phyloP scores from a whole-genome alignment of 305 asterid species.

The Solanum chacoense region DNA sequence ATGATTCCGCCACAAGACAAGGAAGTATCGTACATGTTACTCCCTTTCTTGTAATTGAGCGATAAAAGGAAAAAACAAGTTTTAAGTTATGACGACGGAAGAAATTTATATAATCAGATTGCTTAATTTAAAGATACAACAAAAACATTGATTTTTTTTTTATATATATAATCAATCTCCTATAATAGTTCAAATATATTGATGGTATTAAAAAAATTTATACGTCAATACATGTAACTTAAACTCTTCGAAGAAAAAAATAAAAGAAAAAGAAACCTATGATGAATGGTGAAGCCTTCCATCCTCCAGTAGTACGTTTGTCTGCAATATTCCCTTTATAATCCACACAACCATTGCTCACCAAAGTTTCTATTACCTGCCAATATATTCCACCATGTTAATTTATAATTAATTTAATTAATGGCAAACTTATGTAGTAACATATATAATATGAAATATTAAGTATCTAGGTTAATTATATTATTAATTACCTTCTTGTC shows the following conservation, averaged over 20 bases:
- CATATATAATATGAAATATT: background rate
- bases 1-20: background rate
- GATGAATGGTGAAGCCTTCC: conserved; percentile 75
- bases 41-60: background rate
- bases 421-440: background rate
- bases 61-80: background rate
- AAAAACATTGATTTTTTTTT: no score
- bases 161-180: no score
- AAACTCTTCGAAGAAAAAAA: background rate
- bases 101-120: background rate
- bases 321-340: conserved; percentile 48
- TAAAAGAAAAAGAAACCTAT: conserved; percentile 29
- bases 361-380: conserved; percentile 13
- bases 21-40: no score
- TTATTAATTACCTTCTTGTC: conserved; percentile 11
- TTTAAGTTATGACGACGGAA: background rate
- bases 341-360: conserved; percentile 54
- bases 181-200: background rate
- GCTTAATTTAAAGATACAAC: background rate
- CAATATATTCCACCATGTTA: no score
- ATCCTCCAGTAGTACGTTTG: conserved; percentile 58
- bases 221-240: background rate
- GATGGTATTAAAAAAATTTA: background rate
- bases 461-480: background rate
- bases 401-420: background rate